phyloP scores from a whole-genome alignment of 2,329 filamentous ascomycete genomes.

The Alternaria longipes region DNA sequence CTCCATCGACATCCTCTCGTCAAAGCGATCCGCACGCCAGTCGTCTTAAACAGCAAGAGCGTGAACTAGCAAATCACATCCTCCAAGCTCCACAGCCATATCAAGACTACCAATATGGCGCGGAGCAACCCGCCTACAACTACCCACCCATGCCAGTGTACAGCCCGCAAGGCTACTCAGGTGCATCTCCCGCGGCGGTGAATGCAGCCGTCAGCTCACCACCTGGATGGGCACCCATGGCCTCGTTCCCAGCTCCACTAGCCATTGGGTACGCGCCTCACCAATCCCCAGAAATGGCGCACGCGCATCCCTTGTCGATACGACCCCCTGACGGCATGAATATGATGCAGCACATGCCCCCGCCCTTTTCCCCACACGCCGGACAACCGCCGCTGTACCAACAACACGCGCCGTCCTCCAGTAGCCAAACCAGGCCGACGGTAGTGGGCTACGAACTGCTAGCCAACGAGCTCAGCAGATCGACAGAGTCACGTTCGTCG shows the following conservation, averaged over 20 bases:
- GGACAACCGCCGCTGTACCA: conserved; percentile 41
- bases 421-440: conserved; percentile 40
- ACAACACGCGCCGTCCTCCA: conserved; percentile 30
- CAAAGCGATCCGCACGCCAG: conserved; percentile 38
- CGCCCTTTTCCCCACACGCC: conserved; percentile 32
- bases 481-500: neutral
- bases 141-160: conserved; percentile 41
- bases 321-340: conserved; percentile 23
- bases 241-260: conserved; percentile 34
- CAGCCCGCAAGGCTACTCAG: conserved; percentile 37
- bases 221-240: conserved; percentile 34
- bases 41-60: conserved; percentile 44
- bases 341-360: conserved; percentile 17
- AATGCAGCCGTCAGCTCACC: conserved; percentile 31
- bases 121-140: conserved; percentile 33
- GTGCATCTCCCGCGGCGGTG: conserved; percentile 34
- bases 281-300: conserved; percentile 33
- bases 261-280: conserved; percentile 38
- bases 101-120: conserved; percentile 41
- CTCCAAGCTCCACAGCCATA: conserved; percentile 50
- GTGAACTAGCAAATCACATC: conserved; percentile 46
- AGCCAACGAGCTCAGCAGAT: conserved; percentile 45
- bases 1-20: conserved; percentile 33
- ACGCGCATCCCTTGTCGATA: conserved; percentile 34
- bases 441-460: conserved; percentile 51